Base-by-base conservation (phyloP, 225 moss, liverwort and hornwort genomes). In the Climacium dendroides region DNA sequence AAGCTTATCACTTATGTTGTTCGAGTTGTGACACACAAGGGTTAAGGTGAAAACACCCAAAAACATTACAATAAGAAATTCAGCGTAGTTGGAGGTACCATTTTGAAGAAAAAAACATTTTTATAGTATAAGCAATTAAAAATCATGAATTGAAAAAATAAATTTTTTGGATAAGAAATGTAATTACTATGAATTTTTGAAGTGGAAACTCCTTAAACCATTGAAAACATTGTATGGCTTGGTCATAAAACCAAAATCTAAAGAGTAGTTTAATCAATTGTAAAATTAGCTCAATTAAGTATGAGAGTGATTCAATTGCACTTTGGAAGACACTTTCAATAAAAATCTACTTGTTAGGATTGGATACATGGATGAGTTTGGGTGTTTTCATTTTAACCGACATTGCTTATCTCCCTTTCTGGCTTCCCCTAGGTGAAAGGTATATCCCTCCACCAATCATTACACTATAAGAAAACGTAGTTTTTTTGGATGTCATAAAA, bases 331-430 rank as follows among this genome's bases (percentile, higher is more conserved):
- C 47, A 19, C 11, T 48, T 73, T 48, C 11, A 19, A 47, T 47
- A 47, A 4, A 73, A 10, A 18, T 26, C 6, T 72, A 28, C 1
- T 72, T 72, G 5, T 71, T 28, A 43, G 3, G 72, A 72, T 0
- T 28, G 2, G 25, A 6, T 9, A 41, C 3, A 41, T 0, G 0
- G 3, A 26, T 1, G 1, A 0, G 8, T 43, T 26, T 15, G 15
- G 15, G 3, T 71, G 15, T 43, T 41, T 70, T 41, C 26, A 41
- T 5, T 2, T 41, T 41, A 25, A 45, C 45, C 45, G 8, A 15
- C 11, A 41, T 9, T 25, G 11, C 0, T 20, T 70, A 25, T 0
- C 3, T 2, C 24, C 8, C 1, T 14, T 12, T 39, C 7, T 0
- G 0, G 8, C 15, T 7, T 62, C 30, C 16, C 5, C 0, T 62